These are phyloP conservation scores for Immersiporthe knoxdaviesiana DNA, from an alignment of 2,329 filamentous ascomycete genomes.

Conservation along the genomic window DNA sequence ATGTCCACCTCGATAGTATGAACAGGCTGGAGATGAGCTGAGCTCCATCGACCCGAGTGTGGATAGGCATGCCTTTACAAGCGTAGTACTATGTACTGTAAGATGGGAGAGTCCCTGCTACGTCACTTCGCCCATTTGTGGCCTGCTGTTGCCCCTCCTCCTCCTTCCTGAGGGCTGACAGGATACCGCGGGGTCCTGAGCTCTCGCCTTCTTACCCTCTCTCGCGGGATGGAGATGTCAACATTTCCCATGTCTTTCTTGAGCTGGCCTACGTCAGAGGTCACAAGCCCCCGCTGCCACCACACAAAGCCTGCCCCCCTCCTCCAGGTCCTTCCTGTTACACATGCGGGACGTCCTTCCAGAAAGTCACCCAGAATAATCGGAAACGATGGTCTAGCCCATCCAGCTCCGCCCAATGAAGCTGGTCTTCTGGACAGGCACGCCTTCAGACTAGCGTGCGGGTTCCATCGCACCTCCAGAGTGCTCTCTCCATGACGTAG, in stretches of 20 bases:
- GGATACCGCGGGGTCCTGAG: background rate
- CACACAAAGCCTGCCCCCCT: background rate
- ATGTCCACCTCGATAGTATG: background rate
- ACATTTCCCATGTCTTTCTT: background rate
- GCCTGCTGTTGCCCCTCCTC: background rate
- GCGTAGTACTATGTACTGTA: no score
- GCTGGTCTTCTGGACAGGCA: background rate
- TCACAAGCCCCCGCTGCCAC: background rate
- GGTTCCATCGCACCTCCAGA: background rate
- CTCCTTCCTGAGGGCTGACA: background rate
- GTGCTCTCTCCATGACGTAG: slow-evolving; percentile 13
- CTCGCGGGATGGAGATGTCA: background rate
- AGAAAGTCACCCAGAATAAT: background rate
- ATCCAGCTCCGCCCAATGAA: background rate
- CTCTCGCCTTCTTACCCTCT: no score
- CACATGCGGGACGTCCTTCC: background rate
- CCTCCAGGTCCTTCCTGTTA: background rate
- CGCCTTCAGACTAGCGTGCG: background rate
- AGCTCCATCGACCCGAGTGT: background rate
- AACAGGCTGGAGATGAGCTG: background rate
- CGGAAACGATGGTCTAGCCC: slow-evolving; percentile 13
- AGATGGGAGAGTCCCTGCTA: background rate
- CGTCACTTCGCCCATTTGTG: background rate
- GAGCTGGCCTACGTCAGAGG: slow-evolving; percentile 4
- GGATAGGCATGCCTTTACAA: background rate